A percentile compares a stretch with the other conserved stretches of the same genome.
Evolutionary conservation across 139 green algal genomes (phyloP).

Genomic region (Chlorella vulgaris): DNA sequence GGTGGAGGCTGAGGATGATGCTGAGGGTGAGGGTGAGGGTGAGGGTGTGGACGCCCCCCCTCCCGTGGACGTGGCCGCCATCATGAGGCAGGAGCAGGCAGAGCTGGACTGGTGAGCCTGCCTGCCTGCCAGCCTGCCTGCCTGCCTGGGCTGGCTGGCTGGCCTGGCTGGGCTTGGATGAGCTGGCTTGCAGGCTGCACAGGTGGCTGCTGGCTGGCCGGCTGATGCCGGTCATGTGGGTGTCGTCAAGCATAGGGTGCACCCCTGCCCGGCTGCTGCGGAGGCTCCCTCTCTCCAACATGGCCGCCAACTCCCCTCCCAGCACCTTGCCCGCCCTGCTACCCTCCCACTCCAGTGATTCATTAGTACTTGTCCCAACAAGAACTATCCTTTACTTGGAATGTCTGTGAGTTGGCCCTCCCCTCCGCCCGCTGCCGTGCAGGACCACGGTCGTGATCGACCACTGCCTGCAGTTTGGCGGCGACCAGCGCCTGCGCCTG

Average conservation of each 20-base stretch:
- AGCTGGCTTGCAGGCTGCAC: not conserved
- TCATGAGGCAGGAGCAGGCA: conserved; percentile 7
- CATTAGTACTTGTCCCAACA: too few relatives aligned
- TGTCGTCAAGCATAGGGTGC: too few relatives aligned
- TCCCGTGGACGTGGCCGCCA: conserved; percentile 19
- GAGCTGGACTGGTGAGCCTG: conserved; percentile 25
- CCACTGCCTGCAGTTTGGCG: conserved; percentile 53
- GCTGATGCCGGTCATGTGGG: too few relatives aligned
- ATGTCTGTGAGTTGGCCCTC: not conserved
- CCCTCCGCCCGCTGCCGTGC: not conserved
- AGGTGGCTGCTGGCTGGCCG: too few relatives aligned
- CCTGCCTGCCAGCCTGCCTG: too few relatives aligned
- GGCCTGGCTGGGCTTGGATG: too few relatives aligned
- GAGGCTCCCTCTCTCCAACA: too few relatives aligned
- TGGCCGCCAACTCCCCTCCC: too few relatives aligned
- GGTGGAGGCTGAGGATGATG: too few relatives aligned
- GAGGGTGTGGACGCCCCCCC: not conserved
- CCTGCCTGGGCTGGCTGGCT: not conserved
- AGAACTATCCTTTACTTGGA: not conserved
- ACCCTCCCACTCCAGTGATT: too few relatives aligned
- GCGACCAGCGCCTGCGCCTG: conserved; percentile 51
- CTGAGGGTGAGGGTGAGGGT: conserved; percentile 20
- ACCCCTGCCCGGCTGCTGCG: too few relatives aligned
- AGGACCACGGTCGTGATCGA: conserved; percentile 42
- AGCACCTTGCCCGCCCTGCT: too few relatives aligned